These are phyloP conservation scores for Saururus chinensis DNA, from an alignment of 164 flowering plant genomes.

Conservation along the genomic window DNA sequence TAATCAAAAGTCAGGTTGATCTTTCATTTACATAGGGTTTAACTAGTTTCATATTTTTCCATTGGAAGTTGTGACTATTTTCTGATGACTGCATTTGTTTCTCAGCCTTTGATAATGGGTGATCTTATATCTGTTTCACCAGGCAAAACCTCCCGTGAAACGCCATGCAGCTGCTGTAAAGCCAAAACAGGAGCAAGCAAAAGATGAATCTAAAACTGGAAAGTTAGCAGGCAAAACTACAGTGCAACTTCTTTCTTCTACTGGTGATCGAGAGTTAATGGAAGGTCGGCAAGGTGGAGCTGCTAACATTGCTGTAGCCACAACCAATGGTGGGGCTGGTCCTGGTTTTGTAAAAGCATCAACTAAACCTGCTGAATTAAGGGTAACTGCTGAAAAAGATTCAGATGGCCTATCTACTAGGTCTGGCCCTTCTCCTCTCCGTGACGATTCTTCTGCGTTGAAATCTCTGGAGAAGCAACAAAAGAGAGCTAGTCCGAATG, in stretches of 20 bases:
- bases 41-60: no score
- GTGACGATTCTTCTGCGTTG: constrained; percentile 35
- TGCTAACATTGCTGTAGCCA: constrained; percentile 19
- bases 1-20: no score
- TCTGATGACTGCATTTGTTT: neutral
- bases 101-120: neutral
- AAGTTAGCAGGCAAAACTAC: constrained; percentile 35
- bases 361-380: constrained; percentile 34
- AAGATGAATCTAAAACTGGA: constrained; percentile 63
- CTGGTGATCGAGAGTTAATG: constrained; percentile 30
- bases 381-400: constrained; percentile 31
- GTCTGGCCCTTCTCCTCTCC: constrained; percentile 47
- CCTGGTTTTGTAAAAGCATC: constrained; percentile 27
- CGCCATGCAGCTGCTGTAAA: constrained; percentile 50
- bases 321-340: constrained; percentile 37
- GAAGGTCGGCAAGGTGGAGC: constrained; percentile 39
- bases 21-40: no score
- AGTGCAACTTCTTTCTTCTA: constrained; percentile 21
- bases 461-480: constrained; percentile 59
- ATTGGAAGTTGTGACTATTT: neutral
- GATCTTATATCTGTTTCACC: constrained; percentile 7
- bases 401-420: constrained; percentile 38
- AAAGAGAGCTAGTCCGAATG: constrained; percentile 65
- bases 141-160: constrained; percentile 42
- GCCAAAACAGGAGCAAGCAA: constrained; percentile 42